phyloP scores from a whole-genome alignment of 108 stramenopile species.

The Nitzschia sp. region DNA sequence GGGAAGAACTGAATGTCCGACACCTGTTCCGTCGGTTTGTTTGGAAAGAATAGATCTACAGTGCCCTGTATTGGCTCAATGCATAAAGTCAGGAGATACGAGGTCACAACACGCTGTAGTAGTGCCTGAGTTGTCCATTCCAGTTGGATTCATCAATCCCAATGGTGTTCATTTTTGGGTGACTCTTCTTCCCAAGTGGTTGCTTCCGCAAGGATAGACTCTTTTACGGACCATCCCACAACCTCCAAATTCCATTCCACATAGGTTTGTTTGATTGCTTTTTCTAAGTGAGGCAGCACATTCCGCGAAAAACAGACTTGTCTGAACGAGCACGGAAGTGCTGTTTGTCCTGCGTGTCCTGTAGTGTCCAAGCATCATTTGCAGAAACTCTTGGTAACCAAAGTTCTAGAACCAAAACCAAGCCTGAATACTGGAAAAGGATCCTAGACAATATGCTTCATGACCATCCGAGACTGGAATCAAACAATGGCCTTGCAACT shows the following conservation, averaged over 20 bases:
- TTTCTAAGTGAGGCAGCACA: constrained; percentile 46
- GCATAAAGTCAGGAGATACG: constrained; percentile 77
- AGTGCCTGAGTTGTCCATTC: constrained; percentile 55
- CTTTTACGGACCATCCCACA: constrained; percentile 6
- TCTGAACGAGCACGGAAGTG: constrained; percentile 2
- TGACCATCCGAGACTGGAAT: constrained; percentile 92
- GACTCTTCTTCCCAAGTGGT: not conserved
- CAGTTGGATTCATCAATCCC: not conserved
- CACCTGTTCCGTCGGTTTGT: not conserved
- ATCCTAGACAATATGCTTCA: constrained; percentile 45
- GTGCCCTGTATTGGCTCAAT: constrained; percentile 97
- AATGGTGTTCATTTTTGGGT: not conserved
- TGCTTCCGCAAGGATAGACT: constrained; percentile 24
- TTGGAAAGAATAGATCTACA: constrained; percentile 56
- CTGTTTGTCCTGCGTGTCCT: constrained; percentile 7
- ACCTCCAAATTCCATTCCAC: constrained; percentile 70
- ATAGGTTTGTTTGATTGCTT: constrained; percentile 69
- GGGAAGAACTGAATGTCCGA: constrained; percentile 69
- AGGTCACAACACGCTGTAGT: constrained; percentile 88
- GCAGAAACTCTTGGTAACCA: constrained; percentile 49
- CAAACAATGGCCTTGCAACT: constrained; percentile 53
- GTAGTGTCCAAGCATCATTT: constrained; percentile 47
- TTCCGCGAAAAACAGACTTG: constrained; percentile 15
- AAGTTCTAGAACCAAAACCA: constrained; percentile 63
- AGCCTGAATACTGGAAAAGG: constrained; percentile 66